A percentile compares a stretch with the other conserved stretches of the same genome.
These are phyloP conservation scores for Puya raimondii DNA, from an alignment of 176 grass and related monocot genomes.

Conservation along the genomic window DNA sequence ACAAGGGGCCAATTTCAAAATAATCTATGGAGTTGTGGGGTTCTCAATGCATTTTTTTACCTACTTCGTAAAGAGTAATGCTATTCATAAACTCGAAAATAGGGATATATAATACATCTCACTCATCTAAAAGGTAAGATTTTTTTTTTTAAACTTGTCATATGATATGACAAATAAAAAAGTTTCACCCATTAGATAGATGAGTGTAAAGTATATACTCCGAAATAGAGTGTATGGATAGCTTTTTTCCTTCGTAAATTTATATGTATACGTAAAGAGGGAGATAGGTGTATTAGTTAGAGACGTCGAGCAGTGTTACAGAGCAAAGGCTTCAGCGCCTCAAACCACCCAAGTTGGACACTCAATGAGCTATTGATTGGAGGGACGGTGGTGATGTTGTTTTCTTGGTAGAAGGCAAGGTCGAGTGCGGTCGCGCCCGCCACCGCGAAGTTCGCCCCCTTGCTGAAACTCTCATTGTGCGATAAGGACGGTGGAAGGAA, in stretches of 20 bases:
- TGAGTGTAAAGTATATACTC: too few relatives aligned
- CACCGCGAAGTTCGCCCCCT: constrained; percentile 59
- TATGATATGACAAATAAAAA: too few relatives aligned
- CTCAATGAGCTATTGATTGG: constrained; percentile 45
- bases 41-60: too few relatives aligned
- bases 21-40: too few relatives aligned
- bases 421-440: constrained; percentile 44
- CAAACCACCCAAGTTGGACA: constrained; percentile 48
- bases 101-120: too few relatives aligned
- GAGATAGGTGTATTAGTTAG: not conserved
- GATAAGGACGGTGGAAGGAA: constrained; percentile 37
- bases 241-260: not conserved
- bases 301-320: constrained; percentile 9
- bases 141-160: too few relatives aligned
- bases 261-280: not conserved
- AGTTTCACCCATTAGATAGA: too few relatives aligned
- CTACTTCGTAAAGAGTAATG: too few relatives aligned
- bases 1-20: too few relatives aligned
- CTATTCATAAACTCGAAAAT: too few relatives aligned
- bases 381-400: constrained; percentile 31
- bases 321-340: constrained; percentile 4
- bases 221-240: too few relatives aligned
- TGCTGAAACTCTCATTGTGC: constrained; percentile 4
- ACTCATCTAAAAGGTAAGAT: too few relatives aligned
- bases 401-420: constrained; percentile 34